Evolutionary conservation across 352 stramenopile genomes (phyloP).

Genomic region (Phytopythium kandeliae): DNA sequence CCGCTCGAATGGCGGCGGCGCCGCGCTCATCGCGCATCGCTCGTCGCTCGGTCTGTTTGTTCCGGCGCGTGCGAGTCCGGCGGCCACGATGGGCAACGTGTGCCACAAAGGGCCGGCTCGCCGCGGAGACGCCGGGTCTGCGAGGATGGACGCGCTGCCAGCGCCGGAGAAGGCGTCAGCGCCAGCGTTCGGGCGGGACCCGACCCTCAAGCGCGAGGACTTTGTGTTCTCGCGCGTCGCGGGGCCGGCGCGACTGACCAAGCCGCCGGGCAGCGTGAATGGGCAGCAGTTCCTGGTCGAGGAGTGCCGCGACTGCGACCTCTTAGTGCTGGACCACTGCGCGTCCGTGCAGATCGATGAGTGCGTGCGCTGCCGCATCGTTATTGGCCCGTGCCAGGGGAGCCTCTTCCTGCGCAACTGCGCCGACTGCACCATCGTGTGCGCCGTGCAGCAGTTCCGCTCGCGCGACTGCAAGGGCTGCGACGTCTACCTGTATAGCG

Average conservation of each 20-base stretch:
- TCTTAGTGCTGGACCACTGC: slow-evolving; percentile 75
- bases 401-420: slow-evolving; percentile 73
- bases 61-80: too few relatives aligned
- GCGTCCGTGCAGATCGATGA: slow-evolving; percentile 74
- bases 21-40: too few relatives aligned
- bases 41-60: too few relatives aligned
- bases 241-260: slow-evolving; percentile 34
- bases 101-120: slow-evolving; percentile 34
- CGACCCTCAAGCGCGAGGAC: slow-evolving; percentile 61
- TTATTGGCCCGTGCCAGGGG: slow-evolving; percentile 59
- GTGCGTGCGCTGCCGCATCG: slow-evolving; percentile 62
- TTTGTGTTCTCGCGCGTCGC: slow-evolving; percentile 54
- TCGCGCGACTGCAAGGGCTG: slow-evolving; percentile 57
- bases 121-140: background rate
- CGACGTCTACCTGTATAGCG: slow-evolving; percentile 60
- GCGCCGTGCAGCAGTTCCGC: slow-evolving; percentile 68
- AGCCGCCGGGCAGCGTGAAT: slow-evolving; percentile 54
- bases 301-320: slow-evolving; percentile 61
- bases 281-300: slow-evolving; percentile 82
- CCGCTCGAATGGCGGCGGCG: too few relatives aligned
- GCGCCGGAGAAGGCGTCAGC: slow-evolving; percentile 8
- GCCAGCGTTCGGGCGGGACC: slow-evolving; percentile 52
- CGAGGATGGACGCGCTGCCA: too few relatives aligned
- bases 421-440: slow-evolving; percentile 54
- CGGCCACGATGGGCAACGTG: slow-evolving; percentile 41